Evolutionary conservation across 441 rosid species (phyloP).

Genomic region (Brassica hybrid): DNA sequence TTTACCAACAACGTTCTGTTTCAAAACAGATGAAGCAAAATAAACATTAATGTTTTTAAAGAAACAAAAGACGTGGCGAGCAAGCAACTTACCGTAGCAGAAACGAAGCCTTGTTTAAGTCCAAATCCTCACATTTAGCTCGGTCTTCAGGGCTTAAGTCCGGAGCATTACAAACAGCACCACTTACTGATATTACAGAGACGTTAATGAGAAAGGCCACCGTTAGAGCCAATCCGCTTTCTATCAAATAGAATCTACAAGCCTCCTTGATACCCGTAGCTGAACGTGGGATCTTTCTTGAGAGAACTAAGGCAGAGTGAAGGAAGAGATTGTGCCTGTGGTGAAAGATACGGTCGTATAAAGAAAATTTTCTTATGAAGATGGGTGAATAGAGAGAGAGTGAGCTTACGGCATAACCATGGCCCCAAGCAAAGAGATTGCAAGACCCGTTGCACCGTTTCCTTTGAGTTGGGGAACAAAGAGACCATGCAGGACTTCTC

Average conservation of each 20-base stretch:
- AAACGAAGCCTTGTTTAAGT: conserved; percentile 90
- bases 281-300: conserved; percentile 85
- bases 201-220: conserved; percentile 90
- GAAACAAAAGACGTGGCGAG: background rate
- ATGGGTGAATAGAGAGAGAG: conserved; percentile 7
- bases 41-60: background rate
- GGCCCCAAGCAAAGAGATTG: conserved; percentile 94
- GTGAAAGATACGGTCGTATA: background rate
- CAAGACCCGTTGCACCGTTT: conserved; percentile 91
- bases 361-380: background rate
- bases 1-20: conserved; percentile 82
- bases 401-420: conserved; percentile 96
- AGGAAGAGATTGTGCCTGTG: conserved; percentile 94
- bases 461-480: conserved; percentile 93
- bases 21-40: conserved; percentile 24
- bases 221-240: conserved; percentile 83
- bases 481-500: conserved; percentile 80
- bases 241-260: conserved; percentile 85
- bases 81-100: conserved; percentile 60
- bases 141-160: conserved; percentile 62
- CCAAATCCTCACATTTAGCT: conserved; percentile 74
- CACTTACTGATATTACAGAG: conserved; percentile 82
- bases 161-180: conserved; percentile 79
- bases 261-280: conserved; percentile 87
- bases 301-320: conserved; percentile 92